Base-by-base conservation (phyloP, 2,329 filamentous ascomycete species). In the Escovopsis weberi region DNA sequence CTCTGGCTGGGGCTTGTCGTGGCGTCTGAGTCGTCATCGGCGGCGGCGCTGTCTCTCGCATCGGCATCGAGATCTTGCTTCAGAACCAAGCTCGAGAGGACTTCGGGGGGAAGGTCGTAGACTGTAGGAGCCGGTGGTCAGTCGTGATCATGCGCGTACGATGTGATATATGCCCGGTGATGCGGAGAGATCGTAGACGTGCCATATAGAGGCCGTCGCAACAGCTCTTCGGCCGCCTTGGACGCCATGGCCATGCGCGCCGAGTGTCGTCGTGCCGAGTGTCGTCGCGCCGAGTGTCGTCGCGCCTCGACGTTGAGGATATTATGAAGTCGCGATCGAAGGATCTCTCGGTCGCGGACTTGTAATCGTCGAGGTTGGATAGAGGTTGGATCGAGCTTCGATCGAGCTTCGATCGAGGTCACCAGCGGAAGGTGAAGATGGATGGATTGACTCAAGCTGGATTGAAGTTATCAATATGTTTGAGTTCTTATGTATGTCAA, bases 31-130 rank as follows among this genome's bases (percentile, higher is more conserved):
- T 53, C 51, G 42, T 51, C 37, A 19, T 47, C 45, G 11, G 46
- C 39, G 9, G 47, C 46, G 6, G 50, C 45, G 18, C 6, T 5
- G 9, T 5, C 26, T 6, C 9, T 28, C 26, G 26, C 6, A 6
- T 52, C 45, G 33, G 54, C 47, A 41, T 62, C 56, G 26, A 51
- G 42, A 38, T 62, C 59, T 33, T 53, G 44, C 42, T 65, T 64
- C 12, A 67, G 68, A 9, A 73, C 69, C 50, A 94, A 68, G 3
- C 77, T 82, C 41, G 70, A 66, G 33, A 93, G 68, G 38, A 94
- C 72, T 57, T 87, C 76, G 46, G 72, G 67, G 1, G 86, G 85
- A 23, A 95, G 74, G 59, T 93, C 82, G 61, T 88, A 95, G 44
- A 89, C 83, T 87, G 57, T 6, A 38, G 10, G 18, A 7, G 6